Conservation (phyloP, 2,329 filamentous ascomycete species). For the Metarhizium sp. region DNA sequence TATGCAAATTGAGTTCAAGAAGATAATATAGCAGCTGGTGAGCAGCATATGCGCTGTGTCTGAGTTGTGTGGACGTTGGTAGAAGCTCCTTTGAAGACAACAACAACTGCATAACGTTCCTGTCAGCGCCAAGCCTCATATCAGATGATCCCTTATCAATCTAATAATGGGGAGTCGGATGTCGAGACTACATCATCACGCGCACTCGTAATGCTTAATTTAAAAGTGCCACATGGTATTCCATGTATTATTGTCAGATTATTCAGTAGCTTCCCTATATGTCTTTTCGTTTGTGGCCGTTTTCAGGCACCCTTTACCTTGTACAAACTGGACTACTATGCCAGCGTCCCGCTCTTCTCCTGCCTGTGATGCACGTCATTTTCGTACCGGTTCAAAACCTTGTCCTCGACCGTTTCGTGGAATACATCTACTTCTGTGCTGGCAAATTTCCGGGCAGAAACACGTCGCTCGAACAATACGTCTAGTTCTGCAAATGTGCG, state of each 20-base stretch:
- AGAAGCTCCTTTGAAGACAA: no score
- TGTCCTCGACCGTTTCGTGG: constrained; percentile 37
- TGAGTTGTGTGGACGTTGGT: no score
- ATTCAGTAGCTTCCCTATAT: background rate
- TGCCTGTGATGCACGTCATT: constrained; percentile 17
- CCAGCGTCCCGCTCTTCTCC: constrained; percentile 5
- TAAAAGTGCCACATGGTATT: background rate
- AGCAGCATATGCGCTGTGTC: no score
- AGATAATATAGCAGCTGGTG: no score
- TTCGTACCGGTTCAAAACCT: constrained; percentile 39
- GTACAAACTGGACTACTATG: background rate
- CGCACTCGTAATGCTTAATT: no score
- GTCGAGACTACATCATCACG: no score
- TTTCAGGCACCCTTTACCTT: background rate
- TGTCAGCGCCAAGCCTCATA: no score
- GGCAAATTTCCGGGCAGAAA: constrained; percentile 66
- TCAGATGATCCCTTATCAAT: no score
- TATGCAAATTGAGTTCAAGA: no score
- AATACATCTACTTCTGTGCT: constrained; percentile 47
- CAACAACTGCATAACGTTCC: no score
- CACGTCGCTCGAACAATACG: constrained; percentile 65
- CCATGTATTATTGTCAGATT: background rate
- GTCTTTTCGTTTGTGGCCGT: background rate
- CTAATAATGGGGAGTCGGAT: no score
- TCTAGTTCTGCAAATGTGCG: constrained; percentile 83